Conservation (phyloP, 2,329 filamentous ascomycete species). For the Mariannaea sp. region DNA sequence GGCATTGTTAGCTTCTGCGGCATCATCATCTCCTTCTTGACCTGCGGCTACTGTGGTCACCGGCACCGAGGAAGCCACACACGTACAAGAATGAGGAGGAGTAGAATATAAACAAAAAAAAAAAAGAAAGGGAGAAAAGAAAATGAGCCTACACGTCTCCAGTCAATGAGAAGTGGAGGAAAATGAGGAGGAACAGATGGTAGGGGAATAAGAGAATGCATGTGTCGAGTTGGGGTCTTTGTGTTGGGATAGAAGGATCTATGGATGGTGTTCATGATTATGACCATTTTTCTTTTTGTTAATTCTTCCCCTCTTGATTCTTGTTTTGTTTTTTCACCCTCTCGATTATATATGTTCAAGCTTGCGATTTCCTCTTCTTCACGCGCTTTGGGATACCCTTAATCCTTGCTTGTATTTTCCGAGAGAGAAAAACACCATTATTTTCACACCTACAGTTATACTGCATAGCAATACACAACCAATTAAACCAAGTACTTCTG, state of each 20-base stretch:
- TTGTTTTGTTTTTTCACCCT: too few relatives aligned
- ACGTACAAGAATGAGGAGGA: slow-evolving; percentile 29
- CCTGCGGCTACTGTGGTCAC: slow-evolving; percentile 52
- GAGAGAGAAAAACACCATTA: slow-evolving; percentile 8
- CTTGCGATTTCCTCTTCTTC: slow-evolving; percentile 17
- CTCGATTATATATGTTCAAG: too few relatives aligned
- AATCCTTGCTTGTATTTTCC: slow-evolving; percentile 26
- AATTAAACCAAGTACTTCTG: too few relatives aligned
- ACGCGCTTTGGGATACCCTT: slow-evolving; percentile 39
- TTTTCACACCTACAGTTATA: neutral
- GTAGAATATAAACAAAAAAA: slow-evolving; percentile 28
- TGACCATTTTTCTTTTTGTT: neutral
- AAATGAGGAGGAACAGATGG: neutral
- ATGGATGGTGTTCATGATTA: slow-evolving; percentile 3
- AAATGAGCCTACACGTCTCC: too few relatives aligned
- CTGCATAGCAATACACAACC: slow-evolving; percentile 4
- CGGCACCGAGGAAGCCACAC: slow-evolving; percentile 21
- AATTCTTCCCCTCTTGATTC: too few relatives aligned
- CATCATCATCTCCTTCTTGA: slow-evolving; percentile 70
- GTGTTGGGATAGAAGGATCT: neutral
- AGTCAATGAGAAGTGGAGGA: too few relatives aligned
- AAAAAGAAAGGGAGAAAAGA: slow-evolving; percentile 3
- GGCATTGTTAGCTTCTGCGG: slow-evolving; percentile 68
- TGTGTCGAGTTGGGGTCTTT: too few relatives aligned
- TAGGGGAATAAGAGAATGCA: too few relatives aligned